These are phyloP conservation scores for Epipyxis sp. DNA, from an alignment of 108 stramenopile species.

Conservation along the genomic window DNA sequence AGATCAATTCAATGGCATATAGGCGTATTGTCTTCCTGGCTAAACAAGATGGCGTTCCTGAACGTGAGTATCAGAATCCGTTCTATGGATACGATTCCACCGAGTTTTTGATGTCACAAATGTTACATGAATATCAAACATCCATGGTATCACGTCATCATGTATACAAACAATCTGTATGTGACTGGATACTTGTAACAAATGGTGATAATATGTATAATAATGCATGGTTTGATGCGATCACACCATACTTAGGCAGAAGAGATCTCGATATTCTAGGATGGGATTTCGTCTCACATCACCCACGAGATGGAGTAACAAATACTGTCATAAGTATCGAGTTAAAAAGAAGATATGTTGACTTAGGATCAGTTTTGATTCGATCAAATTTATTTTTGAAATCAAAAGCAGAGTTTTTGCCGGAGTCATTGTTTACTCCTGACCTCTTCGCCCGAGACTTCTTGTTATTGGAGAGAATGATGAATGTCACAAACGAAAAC, in stretches of 20 bases:
- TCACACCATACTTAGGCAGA: neutral
- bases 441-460: constrained; percentile 18
- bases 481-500: neutral
- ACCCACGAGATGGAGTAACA: neutral
- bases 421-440: constrained; percentile 16
- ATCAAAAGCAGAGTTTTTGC: neutral
- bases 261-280: neutral
- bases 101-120: neutral
- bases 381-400: neutral
- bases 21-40: too few relatives aligned
- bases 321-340: constrained; percentile 2
- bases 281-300: constrained; percentile 32
- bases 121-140: too few relatives aligned
- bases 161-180: too few relatives aligned
- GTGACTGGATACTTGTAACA: constrained; percentile 34
- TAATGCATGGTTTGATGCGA: constrained; percentile 18
- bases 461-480: neutral
- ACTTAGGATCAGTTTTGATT: constrained; percentile 6
- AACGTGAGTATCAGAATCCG: too few relatives aligned
- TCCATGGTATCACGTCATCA: too few relatives aligned
- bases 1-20: too few relatives aligned
- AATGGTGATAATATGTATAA: constrained; percentile 42
- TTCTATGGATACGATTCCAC: constrained; percentile 30
- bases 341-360: constrained; percentile 4
- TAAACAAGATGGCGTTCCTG: too few relatives aligned